Conservation (phyloP, 2,329 filamentous ascomycete genomes). For the Pyrenochaeta sp. region DNA sequence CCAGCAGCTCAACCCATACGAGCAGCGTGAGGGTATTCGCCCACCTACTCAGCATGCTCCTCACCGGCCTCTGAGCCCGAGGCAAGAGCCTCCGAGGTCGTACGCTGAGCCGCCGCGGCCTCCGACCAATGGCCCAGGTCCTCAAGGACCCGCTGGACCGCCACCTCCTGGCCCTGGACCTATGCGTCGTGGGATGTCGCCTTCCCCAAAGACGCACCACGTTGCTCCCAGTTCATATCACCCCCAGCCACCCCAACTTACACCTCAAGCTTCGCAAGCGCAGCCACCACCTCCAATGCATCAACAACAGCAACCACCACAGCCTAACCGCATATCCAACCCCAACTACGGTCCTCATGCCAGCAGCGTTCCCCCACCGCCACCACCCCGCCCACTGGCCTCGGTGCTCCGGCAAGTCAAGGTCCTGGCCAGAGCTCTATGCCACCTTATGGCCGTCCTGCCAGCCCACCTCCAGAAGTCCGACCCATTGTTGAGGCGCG, state of each 20-base stretch:
- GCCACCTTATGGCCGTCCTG: slow-evolving; percentile 74
- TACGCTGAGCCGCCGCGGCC: slow-evolving; percentile 73
- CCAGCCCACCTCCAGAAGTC: slow-evolving; percentile 84
- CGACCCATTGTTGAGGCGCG: slow-evolving; percentile 83
- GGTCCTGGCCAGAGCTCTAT: slow-evolving; percentile 59
- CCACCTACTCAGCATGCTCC: slow-evolving; percentile 70
- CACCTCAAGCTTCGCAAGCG: slow-evolving; percentile 62
- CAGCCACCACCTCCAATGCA: slow-evolving; percentile 52
- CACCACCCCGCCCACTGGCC: slow-evolving; percentile 64
- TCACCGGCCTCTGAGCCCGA: slow-evolving; percentile 77
- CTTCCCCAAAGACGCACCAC: slow-evolving; percentile 67
- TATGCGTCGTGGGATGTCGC: slow-evolving; percentile 62
- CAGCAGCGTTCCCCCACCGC: slow-evolving; percentile 62
- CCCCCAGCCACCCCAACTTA: slow-evolving; percentile 52
- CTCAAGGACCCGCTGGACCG: slow-evolving; percentile 49
- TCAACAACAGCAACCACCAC: slow-evolving; percentile 37
- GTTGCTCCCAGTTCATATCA: slow-evolving; percentile 63
- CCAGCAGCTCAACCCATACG: slow-evolving; percentile 82
- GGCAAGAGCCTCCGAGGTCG: slow-evolving; percentile 73
- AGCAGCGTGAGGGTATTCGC: slow-evolving; percentile 77
- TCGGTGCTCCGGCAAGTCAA: slow-evolving; percentile 62
- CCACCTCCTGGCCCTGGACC: slow-evolving; percentile 48
- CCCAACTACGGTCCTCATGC: slow-evolving; percentile 58
- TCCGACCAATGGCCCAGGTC: slow-evolving; percentile 54
- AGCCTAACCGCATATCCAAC: slow-evolving; percentile 58